Percentiles rank a stretch among this genome's conserved stretches.
These are phyloP conservation scores for Pholiota adiposa DNA, from an alignment of 1,284 basidiomycete species.

Conservation along the genomic window DNA sequence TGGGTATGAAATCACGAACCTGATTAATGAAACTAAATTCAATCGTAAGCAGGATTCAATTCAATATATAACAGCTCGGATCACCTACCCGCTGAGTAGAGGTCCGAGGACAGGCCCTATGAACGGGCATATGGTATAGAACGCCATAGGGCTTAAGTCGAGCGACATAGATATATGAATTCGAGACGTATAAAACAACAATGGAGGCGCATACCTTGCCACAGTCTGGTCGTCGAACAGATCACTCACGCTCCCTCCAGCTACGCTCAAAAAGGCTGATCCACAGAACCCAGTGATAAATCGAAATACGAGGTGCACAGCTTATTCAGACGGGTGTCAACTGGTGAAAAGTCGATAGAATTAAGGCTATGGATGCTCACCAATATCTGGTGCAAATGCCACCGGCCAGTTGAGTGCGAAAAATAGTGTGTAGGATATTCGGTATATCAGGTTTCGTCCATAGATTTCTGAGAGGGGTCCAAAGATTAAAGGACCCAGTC, in stretches of 20 bases:
- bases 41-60: neutral
- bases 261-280: constrained; percentile 79
- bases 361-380: constrained; percentile 33
- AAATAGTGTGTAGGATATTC: constrained; percentile 51
- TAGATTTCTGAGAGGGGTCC: constrained; percentile 62
- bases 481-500: constrained; percentile 54
- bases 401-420: constrained; percentile 66
- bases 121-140: constrained; percentile 75
- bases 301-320: constrained; percentile 68
- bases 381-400: constrained; percentile 65
- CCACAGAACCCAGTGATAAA: constrained; percentile 74
- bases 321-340: constrained; percentile 32
- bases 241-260: constrained; percentile 81
- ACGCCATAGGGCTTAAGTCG: constrained; percentile 68
- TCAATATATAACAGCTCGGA: neutral
- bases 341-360: neutral
- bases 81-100: constrained; percentile 57
- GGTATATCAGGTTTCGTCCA: constrained; percentile 60
- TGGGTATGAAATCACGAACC: constrained; percentile 23
- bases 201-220: constrained; percentile 54
- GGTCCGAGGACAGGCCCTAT: constrained; percentile 76
- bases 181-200: too few species aligned
- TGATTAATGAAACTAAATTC: constrained; percentile 45
- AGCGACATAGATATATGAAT: neutral
- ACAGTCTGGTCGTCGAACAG: constrained; percentile 68